Conservation (phyloP, 164 flowering plant species). For the Tetrastigma voinierianum region DNA sequence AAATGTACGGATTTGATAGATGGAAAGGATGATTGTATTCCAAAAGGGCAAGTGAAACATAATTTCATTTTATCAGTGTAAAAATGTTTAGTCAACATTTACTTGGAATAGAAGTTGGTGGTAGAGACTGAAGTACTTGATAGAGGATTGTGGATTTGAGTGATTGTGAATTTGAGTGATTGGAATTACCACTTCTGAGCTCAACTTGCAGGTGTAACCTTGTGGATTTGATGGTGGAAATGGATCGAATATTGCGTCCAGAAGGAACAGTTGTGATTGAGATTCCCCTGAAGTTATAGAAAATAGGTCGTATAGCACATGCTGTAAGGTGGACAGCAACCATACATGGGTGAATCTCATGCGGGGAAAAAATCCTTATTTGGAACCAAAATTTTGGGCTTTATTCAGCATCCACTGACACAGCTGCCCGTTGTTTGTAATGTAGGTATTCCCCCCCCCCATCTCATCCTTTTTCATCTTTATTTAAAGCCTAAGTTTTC, state of each 20-base stretch:
- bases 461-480: not conserved
- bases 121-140: too few relatives aligned
- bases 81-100: too few relatives aligned
- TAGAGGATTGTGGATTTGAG: too few relatives aligned
- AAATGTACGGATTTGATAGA: too few relatives aligned
- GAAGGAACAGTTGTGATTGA: conserved; percentile 83
- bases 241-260: conserved; percentile 88
- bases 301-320: conserved; percentile 59
- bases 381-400: conserved; percentile 75
- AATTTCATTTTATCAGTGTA: too few relatives aligned
- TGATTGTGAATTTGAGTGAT: too few relatives aligned
- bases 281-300: conserved; percentile 78
- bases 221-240: conserved; percentile 89
- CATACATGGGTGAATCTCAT: conserved; percentile 59
- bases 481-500: conserved; percentile 5
- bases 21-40: too few relatives aligned
- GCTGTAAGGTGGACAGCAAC: conserved; percentile 67
- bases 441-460: conserved; percentile 14
- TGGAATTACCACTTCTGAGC: not conserved
- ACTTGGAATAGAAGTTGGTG: too few relatives aligned
- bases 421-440: conserved; percentile 6
- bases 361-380: conserved; percentile 84
- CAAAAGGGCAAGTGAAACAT: too few relatives aligned
- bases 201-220: conserved; percentile 72
- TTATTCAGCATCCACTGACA: conserved; percentile 43